Conservation (phyloP, 2,329 filamentous ascomycete genomes). For the Ophidiomyces ophidiicola region DNA sequence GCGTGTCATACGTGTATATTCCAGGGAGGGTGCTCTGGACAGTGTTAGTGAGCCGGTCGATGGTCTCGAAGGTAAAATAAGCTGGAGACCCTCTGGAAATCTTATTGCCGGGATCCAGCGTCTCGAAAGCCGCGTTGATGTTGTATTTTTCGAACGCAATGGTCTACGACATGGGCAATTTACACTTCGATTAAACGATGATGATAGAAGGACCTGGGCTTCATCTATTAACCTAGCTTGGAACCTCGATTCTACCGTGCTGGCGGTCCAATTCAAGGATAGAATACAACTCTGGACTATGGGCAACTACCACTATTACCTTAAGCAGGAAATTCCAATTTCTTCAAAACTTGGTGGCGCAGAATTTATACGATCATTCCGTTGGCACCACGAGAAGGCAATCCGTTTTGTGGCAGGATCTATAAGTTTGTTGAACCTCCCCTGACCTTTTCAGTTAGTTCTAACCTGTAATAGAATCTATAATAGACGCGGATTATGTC, state of each 20-base stretch:
- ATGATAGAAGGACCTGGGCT: constrained; percentile 44
- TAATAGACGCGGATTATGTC: constrained; percentile 54
- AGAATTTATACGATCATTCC: constrained; percentile 23
- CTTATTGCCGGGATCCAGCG: constrained; percentile 78
- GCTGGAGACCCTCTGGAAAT: constrained; percentile 86
- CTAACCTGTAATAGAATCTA: constrained; percentile 26
- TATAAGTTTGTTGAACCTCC: constrained; percentile 30
- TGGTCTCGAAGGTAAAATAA: constrained; percentile 71
- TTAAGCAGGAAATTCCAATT: constrained; percentile 72
- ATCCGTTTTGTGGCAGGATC: constrained; percentile 52
- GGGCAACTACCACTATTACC: constrained; percentile 95
- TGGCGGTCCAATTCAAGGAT: constrained; percentile 65
- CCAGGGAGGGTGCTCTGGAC: constrained; percentile 77
- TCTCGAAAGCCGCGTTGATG: constrained; percentile 54
- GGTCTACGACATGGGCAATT: constrained; percentile 96
- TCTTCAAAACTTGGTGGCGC: constrained; percentile 19
- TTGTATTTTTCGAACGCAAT: constrained; percentile 94
- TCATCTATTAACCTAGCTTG: constrained; percentile 59
- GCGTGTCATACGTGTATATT: constrained; percentile 78
- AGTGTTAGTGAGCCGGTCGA: constrained; percentile 93
- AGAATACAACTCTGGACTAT: constrained; percentile 90
- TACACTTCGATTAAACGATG: constrained; percentile 54
- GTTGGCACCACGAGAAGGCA: constrained; percentile 79
- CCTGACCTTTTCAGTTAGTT: neutral
- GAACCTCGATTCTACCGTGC: constrained; percentile 84